These are phyloP conservation scores for Naegleria lovaniensis DNA, from an alignment of 208 protist genomes.

Conservation along the genomic window DNA sequence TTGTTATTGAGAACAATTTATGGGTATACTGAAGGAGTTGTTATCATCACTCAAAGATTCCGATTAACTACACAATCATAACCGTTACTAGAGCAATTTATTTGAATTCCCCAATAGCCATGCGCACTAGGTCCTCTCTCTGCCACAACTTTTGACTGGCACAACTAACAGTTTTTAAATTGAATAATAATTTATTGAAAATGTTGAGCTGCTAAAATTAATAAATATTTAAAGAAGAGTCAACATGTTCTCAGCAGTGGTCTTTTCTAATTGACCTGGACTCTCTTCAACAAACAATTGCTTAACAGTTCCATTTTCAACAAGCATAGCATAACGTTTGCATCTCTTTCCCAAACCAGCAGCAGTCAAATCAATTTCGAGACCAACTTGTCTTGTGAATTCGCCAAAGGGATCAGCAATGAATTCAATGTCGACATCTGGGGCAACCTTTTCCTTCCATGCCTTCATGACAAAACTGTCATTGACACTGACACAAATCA, in stretches of 20 bases:
- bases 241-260: not conserved
- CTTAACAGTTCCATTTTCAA: conserved; percentile 34
- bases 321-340: conserved; percentile 29
- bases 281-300: not conserved
- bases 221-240: too few species aligned
- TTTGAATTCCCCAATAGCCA: too few species aligned
- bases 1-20: too few species aligned
- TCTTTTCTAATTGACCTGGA: not conserved
- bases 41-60: too few species aligned
- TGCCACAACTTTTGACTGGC: too few species aligned
- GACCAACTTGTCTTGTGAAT: conserved; percentile 32
- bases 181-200: too few species aligned
- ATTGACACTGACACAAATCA: conserved; percentile 22
- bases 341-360: conserved; percentile 32
- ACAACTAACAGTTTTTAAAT: too few species aligned
- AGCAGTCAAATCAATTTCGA: conserved; percentile 23
- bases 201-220: too few species aligned
- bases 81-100: too few species aligned
- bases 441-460: conserved; percentile 15
- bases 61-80: too few species aligned
- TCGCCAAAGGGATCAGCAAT: conserved; percentile 30
- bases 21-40: too few species aligned
- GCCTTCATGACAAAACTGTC: conserved; percentile 37
- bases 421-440: conserved; percentile 4
- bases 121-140: too few species aligned